Conservation (phyloP, 176 grass and related monocot species). For the Oryza glumipatula region DNA sequence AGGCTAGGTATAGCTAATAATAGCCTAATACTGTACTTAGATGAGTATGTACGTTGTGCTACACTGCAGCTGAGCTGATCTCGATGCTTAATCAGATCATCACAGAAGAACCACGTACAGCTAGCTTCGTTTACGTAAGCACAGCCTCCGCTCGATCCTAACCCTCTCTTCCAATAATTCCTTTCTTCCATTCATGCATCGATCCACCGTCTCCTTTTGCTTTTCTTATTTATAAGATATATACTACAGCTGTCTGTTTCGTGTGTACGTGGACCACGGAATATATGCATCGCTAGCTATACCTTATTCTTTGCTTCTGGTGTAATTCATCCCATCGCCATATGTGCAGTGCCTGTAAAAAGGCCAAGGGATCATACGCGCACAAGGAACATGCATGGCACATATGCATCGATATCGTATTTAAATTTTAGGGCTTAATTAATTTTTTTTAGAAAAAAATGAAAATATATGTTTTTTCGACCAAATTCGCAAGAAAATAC, state of each 20-base stretch:
- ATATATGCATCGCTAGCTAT: background rate
- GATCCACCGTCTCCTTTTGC: background rate
- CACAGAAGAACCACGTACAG: background rate
- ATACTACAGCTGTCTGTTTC: background rate
- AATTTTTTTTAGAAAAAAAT: too few species aligned
- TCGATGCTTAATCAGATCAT: background rate
- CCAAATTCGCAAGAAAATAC: too few species aligned
- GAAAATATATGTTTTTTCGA: too few species aligned
- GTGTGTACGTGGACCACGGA: background rate
- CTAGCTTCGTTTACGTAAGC: too few species aligned
- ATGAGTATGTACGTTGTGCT: too few species aligned
- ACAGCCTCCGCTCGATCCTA: too few species aligned
- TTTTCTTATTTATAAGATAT: background rate
- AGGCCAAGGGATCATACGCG: too few species aligned
- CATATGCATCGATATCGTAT: too few species aligned
- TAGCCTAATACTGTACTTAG: too few species aligned
- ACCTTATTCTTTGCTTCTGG: slow-evolving; percentile 19
- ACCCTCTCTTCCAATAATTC: background rate
- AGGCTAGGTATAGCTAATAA: background rate
- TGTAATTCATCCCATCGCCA: background rate
- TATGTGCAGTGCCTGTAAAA: background rate
- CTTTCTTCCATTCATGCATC: background rate
- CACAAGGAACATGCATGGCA: too few species aligned
- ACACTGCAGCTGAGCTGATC: too few species aligned
- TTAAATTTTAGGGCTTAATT: too few species aligned